Percentiles rank a stretch among this genome's conserved stretches.
These are phyloP conservation scores for Penicillium corylophilum DNA, from an alignment of 2,329 filamentous ascomycete genomes.

Conservation along the genomic window DNA sequence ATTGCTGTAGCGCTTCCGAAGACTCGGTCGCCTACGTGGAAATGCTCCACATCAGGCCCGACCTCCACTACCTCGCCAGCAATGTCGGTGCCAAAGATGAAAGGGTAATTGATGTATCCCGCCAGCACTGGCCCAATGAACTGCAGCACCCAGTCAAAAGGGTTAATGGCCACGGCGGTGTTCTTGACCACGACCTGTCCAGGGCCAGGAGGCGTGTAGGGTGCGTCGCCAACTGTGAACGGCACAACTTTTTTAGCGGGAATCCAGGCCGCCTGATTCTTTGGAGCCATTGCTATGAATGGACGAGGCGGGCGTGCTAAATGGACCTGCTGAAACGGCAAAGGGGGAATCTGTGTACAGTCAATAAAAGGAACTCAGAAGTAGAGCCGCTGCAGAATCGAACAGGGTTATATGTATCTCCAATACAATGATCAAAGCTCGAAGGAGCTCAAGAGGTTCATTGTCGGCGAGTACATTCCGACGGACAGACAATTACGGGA, in stretches of 20 bases:
- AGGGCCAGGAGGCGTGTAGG: conserved; percentile 34
- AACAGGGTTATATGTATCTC: background rate
- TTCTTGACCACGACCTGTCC: conserved; percentile 43
- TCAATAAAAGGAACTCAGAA: background rate
- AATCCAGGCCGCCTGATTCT: conserved; percentile 15
- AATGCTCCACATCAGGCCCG: conserved; percentile 46
- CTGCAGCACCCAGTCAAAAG: conserved; percentile 44
- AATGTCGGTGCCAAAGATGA: conserved; percentile 44
- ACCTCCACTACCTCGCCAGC: conserved; percentile 50
- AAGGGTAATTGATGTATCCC: conserved; percentile 33
- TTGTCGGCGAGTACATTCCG: background rate
- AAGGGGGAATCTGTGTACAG: background rate
- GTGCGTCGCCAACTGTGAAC: conserved; percentile 37
- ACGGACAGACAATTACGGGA: background rate
- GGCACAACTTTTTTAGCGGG: conserved; percentile 7
- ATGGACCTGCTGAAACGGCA: background rate
- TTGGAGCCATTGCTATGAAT: background rate
- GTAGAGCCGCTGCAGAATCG: background rate
- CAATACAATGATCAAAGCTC: background rate
- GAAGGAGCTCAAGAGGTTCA: background rate
- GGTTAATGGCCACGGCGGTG: conserved; percentile 43
- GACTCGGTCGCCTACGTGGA: conserved; percentile 48
- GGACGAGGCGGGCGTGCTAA: background rate
- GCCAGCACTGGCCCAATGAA: conserved; percentile 19
- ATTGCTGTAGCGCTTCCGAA: conserved; percentile 27